Base-by-base conservation (phyloP, 352 stramenopile species). In the Thalassiosira gravida region DNA sequence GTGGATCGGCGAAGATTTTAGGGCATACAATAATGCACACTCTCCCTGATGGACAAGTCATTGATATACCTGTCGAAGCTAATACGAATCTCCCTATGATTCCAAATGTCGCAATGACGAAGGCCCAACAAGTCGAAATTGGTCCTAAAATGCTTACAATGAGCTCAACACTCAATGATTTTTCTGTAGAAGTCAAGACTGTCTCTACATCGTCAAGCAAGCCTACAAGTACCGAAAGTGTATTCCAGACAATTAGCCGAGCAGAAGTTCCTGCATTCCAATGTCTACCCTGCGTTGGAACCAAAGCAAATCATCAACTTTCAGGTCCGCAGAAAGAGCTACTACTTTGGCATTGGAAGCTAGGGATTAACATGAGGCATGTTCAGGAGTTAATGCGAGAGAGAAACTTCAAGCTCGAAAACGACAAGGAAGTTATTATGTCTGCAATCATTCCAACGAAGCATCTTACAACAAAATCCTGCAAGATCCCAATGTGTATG, bases 271-370 rank as follows among this genome's bases (percentile, higher is more conserved):
- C 32, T 11, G 11, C 32, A 39, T 11, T 39, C 32, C 32, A 39
- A 39, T 50, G 16, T 22, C 6, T 6, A 50, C 25, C 46, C 13
- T 56, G 29, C 30, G 29, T 73, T 3, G 47, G n/a, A 20, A 3
- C 22, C 5, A 2, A 77, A 32, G 47, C 7, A 5, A 87, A 90
- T 74, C 32, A 73, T 24, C 84, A 90, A 44, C 37, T 90, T 2
- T 77, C 57, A 63, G 9, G 46, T 16, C 44, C 47, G 14, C 68
- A 87, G 59, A 80, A 80, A 39, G 77, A 86, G 25, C 27, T 85
- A 1, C 25, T 85, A 0, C 18, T 77, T 0, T 85, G 65, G 69
- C 74, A 91, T 75, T 77, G 42, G 29, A 70, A 62, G 6, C 42
- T 87, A 1, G 64, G 72, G 0, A 52, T 67, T 11, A 27, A 3